A percentile compares a stretch with the other conserved stretches of the same genome.
phyloP scores from a whole-genome alignment of 768 basidiomycete species.

The Filobasidium floriforme region DNA sequence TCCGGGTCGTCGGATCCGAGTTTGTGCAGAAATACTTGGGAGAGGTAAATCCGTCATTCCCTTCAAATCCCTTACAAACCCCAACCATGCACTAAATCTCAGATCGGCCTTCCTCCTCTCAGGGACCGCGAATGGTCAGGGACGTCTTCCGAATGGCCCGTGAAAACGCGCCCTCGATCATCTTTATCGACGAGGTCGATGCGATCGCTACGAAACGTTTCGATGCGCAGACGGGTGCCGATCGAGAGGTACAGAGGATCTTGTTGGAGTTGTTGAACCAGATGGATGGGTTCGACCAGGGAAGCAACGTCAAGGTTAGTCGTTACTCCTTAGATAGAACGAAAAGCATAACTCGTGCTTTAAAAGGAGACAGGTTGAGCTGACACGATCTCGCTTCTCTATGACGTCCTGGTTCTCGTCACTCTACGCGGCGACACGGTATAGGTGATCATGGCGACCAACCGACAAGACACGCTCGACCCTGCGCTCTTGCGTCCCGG shows the following conservation, averaged over 20 bases:
- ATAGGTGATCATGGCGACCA: conserved; percentile 99
- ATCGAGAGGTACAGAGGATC: conserved; percentile 97
- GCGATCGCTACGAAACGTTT: conserved; percentile 99
- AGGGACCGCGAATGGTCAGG: conserved; percentile 96
- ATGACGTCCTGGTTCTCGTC: background rate
- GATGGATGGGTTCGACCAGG: conserved; percentile 99
- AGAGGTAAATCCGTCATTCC: conserved; percentile 49
- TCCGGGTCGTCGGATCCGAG: conserved; percentile 94
- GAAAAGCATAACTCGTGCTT: background rate
- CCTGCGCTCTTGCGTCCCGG: conserved; percentile 95
- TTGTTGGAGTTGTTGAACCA: conserved; percentile 92
- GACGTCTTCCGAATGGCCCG: conserved; percentile 96
- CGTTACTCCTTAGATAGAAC: background rate
- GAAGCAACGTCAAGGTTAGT: conserved; percentile 89
- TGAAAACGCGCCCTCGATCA: conserved; percentile 94
- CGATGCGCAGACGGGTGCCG: conserved; percentile 97
- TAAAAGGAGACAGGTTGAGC: background rate
- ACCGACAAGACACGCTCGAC: conserved; percentile 94
- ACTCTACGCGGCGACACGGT: background rate
- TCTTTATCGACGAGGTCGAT: conserved; percentile 91
- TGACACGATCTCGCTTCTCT: background rate
- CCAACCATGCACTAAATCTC: too few relatives aligned
- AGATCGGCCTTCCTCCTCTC: background rate
- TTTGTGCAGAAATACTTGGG: conserved; percentile 99
- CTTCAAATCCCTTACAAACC: background rate